phyloP scores from a whole-genome alignment of 1,284 basidiomycete species.

The Ceratobasidium sp. region DNA sequence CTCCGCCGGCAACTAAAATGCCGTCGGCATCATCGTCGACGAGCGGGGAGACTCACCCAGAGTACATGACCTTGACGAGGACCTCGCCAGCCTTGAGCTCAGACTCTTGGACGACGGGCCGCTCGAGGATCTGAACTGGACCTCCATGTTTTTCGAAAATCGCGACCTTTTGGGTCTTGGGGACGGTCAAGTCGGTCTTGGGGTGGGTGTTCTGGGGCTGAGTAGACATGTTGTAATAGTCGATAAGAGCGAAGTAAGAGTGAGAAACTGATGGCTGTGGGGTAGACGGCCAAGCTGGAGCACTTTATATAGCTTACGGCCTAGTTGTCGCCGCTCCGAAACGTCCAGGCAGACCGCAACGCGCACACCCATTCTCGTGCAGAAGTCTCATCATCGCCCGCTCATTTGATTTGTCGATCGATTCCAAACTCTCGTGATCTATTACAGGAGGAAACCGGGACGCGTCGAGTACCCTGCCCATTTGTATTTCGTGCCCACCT shows the following conservation, averaged over 20 bases:
- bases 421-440: slow-evolving; percentile 43
- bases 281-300: neutral
- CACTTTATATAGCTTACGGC: slow-evolving; percentile 21
- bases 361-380: slow-evolving; percentile 9
- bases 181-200: slow-evolving; percentile 44
- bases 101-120: slow-evolving; percentile 69
- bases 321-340: slow-evolving; percentile 19
- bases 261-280: neutral
- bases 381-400: slow-evolving; percentile 17
- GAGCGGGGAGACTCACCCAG: slow-evolving; percentile 61
- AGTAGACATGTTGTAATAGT: slow-evolving; percentile 25
- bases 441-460: slow-evolving; percentile 32
- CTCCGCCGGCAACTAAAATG: slow-evolving; percentile 17
- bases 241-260: slow-evolving; percentile 2
- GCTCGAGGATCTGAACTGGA: slow-evolving; percentile 34
- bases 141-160: slow-evolving; percentile 42
- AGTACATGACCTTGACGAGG: slow-evolving; percentile 82
- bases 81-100: slow-evolving; percentile 85
- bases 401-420: slow-evolving; percentile 16
- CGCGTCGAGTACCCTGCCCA: neutral
- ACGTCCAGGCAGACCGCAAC: slow-evolving; percentile 34
- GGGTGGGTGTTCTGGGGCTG: slow-evolving; percentile 2
- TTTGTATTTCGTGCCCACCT: neutral
- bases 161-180: slow-evolving; percentile 47
- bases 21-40: slow-evolving; percentile 53